Percentiles rank a stretch among this genome's conserved stretches.
Conservation (phyloP, 2,329 filamentous ascomycete species). For the Corinectria fuckeliana region DNA sequence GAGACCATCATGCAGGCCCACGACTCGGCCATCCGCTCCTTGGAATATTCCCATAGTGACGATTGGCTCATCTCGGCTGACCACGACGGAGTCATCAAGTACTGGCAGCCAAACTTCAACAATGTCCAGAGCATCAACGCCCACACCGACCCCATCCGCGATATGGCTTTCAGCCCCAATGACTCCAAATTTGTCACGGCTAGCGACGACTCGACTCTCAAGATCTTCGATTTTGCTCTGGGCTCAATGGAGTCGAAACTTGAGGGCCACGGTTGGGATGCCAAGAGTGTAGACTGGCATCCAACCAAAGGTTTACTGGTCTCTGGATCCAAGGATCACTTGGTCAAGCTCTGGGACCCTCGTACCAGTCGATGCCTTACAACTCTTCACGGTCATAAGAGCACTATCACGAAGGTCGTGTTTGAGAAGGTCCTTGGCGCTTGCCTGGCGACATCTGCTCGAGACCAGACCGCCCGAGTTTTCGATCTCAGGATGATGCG, state of each 20-base stretch:
- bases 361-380: constrained; percentile 87
- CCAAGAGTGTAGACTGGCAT: constrained; percentile 97
- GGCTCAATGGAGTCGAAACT: constrained; percentile 83
- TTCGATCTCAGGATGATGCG: constrained; percentile 99
- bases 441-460: constrained; percentile 88
- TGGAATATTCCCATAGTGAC: constrained; percentile 91
- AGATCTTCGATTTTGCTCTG: constrained; percentile 94
- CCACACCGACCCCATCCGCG: constrained; percentile 87
- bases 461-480: constrained; percentile 90
- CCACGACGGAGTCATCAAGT: constrained; percentile 94
- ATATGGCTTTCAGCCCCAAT: constrained; percentile 90
- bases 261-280: constrained; percentile 97
- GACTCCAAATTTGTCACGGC: constrained; percentile 97
- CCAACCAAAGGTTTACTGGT: constrained; percentile 92
- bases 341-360: constrained; percentile 99
- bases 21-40: constrained; percentile 82
- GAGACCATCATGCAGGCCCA: constrained; percentile 99
- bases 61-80: constrained; percentile 97
- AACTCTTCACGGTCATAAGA: constrained; percentile 95
- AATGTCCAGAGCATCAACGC: constrained; percentile 95
- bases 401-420: constrained; percentile 89
- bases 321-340: constrained; percentile 95
- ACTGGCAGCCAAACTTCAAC: constrained; percentile 99
- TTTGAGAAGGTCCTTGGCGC: constrained; percentile 87
- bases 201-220: constrained; percentile 89